Evolutionary conservation across 83 land plant species (phyloP).

Genomic region (Isoetes engelmannii): DNA sequence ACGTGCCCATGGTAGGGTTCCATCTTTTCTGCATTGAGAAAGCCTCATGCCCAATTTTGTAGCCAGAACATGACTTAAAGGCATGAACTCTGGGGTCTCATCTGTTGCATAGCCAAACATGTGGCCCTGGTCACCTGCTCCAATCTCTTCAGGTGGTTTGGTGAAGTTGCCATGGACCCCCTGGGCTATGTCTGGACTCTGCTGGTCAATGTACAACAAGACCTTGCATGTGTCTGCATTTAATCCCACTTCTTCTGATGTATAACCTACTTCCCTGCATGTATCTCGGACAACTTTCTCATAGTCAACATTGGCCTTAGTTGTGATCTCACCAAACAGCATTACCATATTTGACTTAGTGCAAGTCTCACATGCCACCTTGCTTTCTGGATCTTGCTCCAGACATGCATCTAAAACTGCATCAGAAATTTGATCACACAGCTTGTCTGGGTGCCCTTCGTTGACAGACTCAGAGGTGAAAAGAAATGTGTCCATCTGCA

Average conservation of each 20-base stretch:
- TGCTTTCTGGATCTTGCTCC: constrained; percentile 56
- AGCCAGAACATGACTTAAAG: constrained; percentile 54
- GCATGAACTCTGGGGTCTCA: constrained; percentile 38
- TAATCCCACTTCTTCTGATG: constrained; percentile 47
- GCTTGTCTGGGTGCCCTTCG: constrained; percentile 65
- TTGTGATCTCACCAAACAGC: constrained; percentile 59
- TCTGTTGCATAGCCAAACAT: constrained; percentile 24
- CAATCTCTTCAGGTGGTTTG: constrained; percentile 59
- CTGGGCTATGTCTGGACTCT: constrained; percentile 11
- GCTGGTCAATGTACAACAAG: constrained; percentile 9
- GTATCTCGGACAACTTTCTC: constrained; percentile 50
- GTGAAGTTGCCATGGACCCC: constrained; percentile 35
- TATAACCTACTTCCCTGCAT: constrained; percentile 43
- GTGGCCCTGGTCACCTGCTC: constrained; percentile 32
- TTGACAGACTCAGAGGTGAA: constrained; percentile 62
- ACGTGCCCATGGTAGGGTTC: constrained; percentile 48
- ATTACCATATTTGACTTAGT: constrained; percentile 28
- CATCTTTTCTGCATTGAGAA: constrained; percentile 54
- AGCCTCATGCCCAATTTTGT: constrained; percentile 54
- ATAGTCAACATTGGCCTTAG: constrained; percentile 44
- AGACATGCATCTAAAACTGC: constrained; percentile 27
- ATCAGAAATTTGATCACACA: constrained; percentile 47
- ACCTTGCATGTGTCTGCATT: constrained; percentile 50
- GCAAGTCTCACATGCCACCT: constrained; percentile 16
- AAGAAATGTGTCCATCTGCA: constrained; percentile 45